phyloP scores from a whole-genome alignment of 2,329 filamentous ascomycete species.

The Colletotrichum noveboracense region DNA sequence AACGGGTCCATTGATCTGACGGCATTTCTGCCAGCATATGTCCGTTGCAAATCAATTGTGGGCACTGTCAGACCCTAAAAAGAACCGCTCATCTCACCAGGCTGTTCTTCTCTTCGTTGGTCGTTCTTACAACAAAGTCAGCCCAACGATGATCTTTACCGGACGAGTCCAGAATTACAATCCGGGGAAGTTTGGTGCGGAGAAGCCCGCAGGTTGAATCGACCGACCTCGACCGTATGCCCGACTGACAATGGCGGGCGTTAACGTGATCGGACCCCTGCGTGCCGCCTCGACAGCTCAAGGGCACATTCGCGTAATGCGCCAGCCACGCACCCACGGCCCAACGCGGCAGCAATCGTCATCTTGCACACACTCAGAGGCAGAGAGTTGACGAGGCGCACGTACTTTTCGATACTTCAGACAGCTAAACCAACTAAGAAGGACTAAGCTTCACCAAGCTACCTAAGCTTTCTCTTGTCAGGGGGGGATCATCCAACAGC shows the following conservation, averaged over 20 bases:
- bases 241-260: neutral
- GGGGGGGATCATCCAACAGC: neutral
- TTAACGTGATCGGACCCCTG: neutral
- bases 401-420: neutral
- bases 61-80: neutral
- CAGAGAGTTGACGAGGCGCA: neutral
- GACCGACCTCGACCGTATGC: neutral
- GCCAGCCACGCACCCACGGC: neutral
- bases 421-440: neutral
- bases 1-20: neutral
- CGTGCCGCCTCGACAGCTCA: neutral
- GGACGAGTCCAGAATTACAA: neutral
- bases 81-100: neutral
- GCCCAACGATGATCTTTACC: neutral
- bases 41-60: neutral
- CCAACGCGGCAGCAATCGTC: conserved; percentile 4
- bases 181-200: neutral
- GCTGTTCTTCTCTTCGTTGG: neutral
- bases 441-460: conserved; percentile 9
- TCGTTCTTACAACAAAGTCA: neutral
- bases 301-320: neutral
- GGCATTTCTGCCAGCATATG: neutral
- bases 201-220: neutral
- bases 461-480: neutral
- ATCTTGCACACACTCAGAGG: neutral